Conservation (phyloP, 1,284 basidiomycete species). For the Ceratobasidium sp. region DNA sequence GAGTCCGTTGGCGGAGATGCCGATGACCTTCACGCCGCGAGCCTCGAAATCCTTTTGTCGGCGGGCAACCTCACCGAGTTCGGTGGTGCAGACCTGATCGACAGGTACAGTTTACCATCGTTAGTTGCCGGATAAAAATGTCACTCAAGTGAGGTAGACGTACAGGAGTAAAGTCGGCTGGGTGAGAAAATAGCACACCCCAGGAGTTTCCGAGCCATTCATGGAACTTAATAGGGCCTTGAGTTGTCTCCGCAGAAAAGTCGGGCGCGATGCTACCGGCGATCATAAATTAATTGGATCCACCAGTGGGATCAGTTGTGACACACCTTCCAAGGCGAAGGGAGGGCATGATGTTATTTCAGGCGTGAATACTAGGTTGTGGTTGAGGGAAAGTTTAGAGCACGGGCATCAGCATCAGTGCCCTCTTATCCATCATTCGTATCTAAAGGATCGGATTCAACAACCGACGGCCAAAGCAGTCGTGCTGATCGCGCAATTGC, state of each 20-base stretch:
- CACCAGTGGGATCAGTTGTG: not conserved
- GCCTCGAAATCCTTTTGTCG: constrained; percentile 82
- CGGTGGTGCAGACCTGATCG: constrained; percentile 81
- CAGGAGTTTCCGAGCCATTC: constrained; percentile 89
- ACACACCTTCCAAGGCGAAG: constrained; percentile 65
- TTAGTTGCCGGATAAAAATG: constrained; percentile 7
- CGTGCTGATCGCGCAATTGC: constrained; percentile 40
- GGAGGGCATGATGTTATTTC: constrained; percentile 51
- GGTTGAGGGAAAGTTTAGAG: not conserved
- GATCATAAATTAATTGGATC: not conserved
- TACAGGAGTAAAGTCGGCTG: constrained; percentile 61
- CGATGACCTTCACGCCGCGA: constrained; percentile 91
- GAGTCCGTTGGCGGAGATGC: constrained; percentile 91
- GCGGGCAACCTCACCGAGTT: constrained; percentile 93
- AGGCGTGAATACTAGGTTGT: not conserved
- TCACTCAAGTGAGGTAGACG: constrained; percentile 8
- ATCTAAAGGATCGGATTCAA: not conserved
- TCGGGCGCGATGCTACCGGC: constrained; percentile 70
- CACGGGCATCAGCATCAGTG: not conserved
- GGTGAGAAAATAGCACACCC: constrained; percentile 92
- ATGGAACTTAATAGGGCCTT: constrained; percentile 83
- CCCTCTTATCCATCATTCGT: constrained; percentile 28
- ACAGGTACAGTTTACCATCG: constrained; percentile 53
- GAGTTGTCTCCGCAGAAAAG: constrained; percentile 82
- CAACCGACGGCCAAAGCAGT: constrained; percentile 12